Base-by-base conservation (phyloP, 2,329 filamentous ascomycete species). In the Beauveria rudraprayagi region DNA sequence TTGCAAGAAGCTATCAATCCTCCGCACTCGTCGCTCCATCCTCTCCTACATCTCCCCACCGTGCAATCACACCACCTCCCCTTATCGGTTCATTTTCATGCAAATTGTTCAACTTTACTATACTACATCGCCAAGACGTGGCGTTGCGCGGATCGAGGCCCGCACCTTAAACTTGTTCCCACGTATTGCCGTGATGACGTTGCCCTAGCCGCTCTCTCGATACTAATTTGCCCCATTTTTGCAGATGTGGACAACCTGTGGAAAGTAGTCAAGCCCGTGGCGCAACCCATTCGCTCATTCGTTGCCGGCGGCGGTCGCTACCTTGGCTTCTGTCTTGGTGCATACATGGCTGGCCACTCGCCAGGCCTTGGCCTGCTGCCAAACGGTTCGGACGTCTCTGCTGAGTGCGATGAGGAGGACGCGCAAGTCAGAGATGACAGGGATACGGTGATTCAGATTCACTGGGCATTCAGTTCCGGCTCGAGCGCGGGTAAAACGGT, bases 281-380 rank as follows among this genome's bases (percentile, higher is more conserved):
- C 62, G 5, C 17, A 55, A 1, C 22, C 57, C 3, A 60, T 70
- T 6, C 56, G 60, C 16, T 37, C 65, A 19, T 70, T 67, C 60
- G 63, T 70, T 19, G 37, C 63, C 7, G 60, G 56, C 16, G 67
- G 68, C 11, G 68, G 68, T 9, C 63, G 62, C 14, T 70, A 69
- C 51, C 48, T 70, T 9, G 68, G 67, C 37, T 67, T 70, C 54
- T 70, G 68, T 37, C 66, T 70, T 22, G 68, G 68, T 6, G 67
- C 68, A 19, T 70, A 66, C 51, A 62, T 69, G 9, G 68, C 68
- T n/a, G 67, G 66, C 30, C 24, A 60, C 30, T 50, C 59, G 1
- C 66, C 67, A 1, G 68, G 67, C 1, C 66, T 68, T 30, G 63
- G 50, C 7, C 60, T 70, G 8, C 60, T 70, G 37, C 67, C 61